A percentile compares a stretch with the other conserved stretches of the same genome.
phyloP scores from a whole-genome alignment of 164 flowering plant genomes.

The Cinnamomum micranthum region DNA sequence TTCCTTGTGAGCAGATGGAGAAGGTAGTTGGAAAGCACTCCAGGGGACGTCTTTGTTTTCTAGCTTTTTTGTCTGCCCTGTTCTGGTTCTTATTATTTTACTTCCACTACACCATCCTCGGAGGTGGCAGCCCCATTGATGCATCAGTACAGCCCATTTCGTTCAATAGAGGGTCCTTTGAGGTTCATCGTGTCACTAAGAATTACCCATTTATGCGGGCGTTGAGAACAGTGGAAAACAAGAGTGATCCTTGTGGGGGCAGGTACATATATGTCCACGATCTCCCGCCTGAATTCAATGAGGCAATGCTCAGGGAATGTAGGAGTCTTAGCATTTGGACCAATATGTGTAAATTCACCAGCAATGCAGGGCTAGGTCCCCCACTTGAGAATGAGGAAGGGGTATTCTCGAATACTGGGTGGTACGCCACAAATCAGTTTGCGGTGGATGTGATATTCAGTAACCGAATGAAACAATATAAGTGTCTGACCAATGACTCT shows the following conservation, averaged over 20 bases:
- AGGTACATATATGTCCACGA: constrained; percentile 89
- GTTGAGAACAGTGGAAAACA: constrained; percentile 64
- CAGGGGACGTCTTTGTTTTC: constrained; percentile 47
- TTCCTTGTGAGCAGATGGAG: constrained; percentile 53
- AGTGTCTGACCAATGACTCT: constrained; percentile 80
- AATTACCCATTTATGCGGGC: constrained; percentile 59
- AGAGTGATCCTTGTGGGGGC: constrained; percentile 91
- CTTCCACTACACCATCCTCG: constrained; percentile 65
- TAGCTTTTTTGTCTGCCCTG: constrained; percentile 47
- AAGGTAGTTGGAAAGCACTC: constrained; percentile 55
- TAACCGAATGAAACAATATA: constrained; percentile 89
- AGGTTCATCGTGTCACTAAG: constrained; percentile 3
- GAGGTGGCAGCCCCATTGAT: constrained; percentile 25
- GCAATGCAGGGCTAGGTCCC: constrained; percentile 85
- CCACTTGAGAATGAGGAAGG: constrained; percentile 73
- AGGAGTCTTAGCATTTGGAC: constrained; percentile 73
- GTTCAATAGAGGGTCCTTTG: background rate
- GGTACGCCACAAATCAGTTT: constrained; percentile 93
- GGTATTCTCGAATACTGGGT: constrained; percentile 71
- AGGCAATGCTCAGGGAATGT: constrained; percentile 86
- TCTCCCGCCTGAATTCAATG: constrained; percentile 79
- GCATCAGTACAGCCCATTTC: constrained; percentile 22
- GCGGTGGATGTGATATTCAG: constrained; percentile 85
- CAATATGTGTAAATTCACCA: constrained; percentile 82
- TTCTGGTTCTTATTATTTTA: constrained; percentile 77